phyloP scores from a whole-genome alignment of 1,284 basidiomycete species.

The Peniophora sp. region DNA sequence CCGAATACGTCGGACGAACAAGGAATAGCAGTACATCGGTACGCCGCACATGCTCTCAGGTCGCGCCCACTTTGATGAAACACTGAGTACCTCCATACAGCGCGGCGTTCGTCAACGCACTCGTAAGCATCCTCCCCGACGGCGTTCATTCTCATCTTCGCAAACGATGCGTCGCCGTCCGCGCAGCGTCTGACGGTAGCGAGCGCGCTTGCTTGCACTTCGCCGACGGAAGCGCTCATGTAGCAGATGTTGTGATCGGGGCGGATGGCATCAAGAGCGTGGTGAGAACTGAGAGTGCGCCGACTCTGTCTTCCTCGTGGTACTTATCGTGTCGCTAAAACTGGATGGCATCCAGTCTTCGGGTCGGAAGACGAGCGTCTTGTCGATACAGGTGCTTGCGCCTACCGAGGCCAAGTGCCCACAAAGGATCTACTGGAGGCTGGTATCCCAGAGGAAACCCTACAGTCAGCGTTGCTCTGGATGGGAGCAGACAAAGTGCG shows the following conservation, averaged over 20 bases:
- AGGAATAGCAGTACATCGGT: no score
- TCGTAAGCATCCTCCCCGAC: conserved; percentile 28
- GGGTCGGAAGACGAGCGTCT: conserved; percentile 14
- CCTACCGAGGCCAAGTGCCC: conserved; percentile 35
- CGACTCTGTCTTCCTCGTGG: no score
- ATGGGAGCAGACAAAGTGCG: conserved; percentile 35
- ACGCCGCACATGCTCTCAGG: no score
- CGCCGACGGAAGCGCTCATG: conserved; percentile 31
- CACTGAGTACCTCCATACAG: no score
- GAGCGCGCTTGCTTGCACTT: conserved; percentile 27
- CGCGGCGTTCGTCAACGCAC: conserved; percentile 36
- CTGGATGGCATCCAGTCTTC: no score
- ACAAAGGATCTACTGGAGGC: conserved; percentile 23
- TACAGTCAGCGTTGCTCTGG: conserved; percentile 28
- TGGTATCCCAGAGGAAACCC: conserved; percentile 30
- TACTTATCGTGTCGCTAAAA: no score
- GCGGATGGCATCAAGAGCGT: conserved; percentile 42
- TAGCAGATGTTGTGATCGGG: conserved; percentile 39
- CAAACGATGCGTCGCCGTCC: conserved; percentile 33
- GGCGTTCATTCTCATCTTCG: conserved; percentile 30
- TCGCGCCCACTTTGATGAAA: no score
- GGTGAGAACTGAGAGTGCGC: conserved; percentile 17
- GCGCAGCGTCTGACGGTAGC: conserved; percentile 15
- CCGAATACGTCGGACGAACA: no score
- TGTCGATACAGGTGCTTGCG: conserved; percentile 31